Evolutionary conservation across 2,329 filamentous ascomycete species (phyloP), one percentile per base, ranked within the genome.

Genomic region (Akanthomyces uredinophilus): DNA sequence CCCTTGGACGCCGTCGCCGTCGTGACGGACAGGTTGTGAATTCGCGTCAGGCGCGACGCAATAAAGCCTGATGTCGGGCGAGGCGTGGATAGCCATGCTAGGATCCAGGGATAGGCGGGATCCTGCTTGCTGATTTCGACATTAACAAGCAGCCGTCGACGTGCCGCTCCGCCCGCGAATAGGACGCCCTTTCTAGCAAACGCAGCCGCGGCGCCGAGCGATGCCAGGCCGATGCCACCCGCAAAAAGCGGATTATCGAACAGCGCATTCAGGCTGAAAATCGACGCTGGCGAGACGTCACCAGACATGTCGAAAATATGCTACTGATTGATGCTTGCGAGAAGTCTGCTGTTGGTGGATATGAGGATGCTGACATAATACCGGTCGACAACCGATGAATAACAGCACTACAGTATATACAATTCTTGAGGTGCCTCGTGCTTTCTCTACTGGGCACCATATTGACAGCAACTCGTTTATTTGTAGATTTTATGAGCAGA

Each of bases 121-220:
- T 99, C 95, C 70, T 94, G 91, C 72, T 92, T 90, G 74, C 91
- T 94, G 75, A 99, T 96, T 76, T 99, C 95, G 70, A 99, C 87
- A 70, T 97, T 92, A 69, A 98, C 91, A 35, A 99, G 87, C 77
- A 99, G 86, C 54, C 94, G 91, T 59, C 89, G 87, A 55, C 91
- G 90, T 63, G 96, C 78, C 62, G 96, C 81, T 49, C 84, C 83
- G n/a, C 88, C 87, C 60, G 87, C 87, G 69, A 87, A 81, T 64
- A 93, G 84, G 63, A 90, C 74, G 39, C 90, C 91, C 71, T 89
- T 89, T 65, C 95, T 92, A 35, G 88, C 91, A 68, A 96, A 85
- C 14, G 92, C 89, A 37, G 92, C 84, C 46, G 85, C 89, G 39
- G 92, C 91, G 65, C 92, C 95, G 58, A 99, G 82, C 35, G 90